Base-by-base conservation (phyloP, 2,329 filamentous ascomycete species). In the Penicillium concentricum region DNA sequence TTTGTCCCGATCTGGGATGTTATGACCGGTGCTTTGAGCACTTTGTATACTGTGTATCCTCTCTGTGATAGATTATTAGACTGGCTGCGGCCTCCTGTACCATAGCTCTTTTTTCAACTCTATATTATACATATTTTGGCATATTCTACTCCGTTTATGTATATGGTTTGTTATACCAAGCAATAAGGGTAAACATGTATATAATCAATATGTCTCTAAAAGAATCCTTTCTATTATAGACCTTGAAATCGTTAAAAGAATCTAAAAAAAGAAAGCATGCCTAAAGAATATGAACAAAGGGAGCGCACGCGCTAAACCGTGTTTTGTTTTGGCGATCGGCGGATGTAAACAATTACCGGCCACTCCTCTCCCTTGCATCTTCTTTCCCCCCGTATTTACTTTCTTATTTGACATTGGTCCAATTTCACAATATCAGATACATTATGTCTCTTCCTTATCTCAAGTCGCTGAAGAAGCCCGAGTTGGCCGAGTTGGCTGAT, bases 401-500 rank as follows among this genome's bases (percentile, higher is more conserved):
- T 56, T 56, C 43, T 61, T 51, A 59, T 62, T 62, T 62, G 48
- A 49, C 37, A 59, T 60, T 56, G 39, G 38, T 59, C 56, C 30
- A 58, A 54, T 49, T 50, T 43, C 37, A 16, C 16, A 39, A 13
- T 53, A 58, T 55, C 42, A 9, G 45, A 49, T 46, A 32, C 67
- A 82, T 72, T 67, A 90, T 90, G 87, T 85, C 78, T 67, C 85
- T 88, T 71, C 84, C 86, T 66, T 96, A 89, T 85, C 82, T 96
- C 72, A 84, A 87, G 75, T 83, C 84, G 74, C 89, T 94, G 82
- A 88, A 89, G 79, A 96, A 96, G 82, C 82, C 81, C 67, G 90
- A 93, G 63, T 84, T 96, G 55, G 75, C 85, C 66, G 87, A 90
- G 61, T 81, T 95, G 60, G 90, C 91, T 58, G 84, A 90, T 63